Conservation (phyloP, 208 protist species). For the Trypanosoma platydactyli region DNA sequence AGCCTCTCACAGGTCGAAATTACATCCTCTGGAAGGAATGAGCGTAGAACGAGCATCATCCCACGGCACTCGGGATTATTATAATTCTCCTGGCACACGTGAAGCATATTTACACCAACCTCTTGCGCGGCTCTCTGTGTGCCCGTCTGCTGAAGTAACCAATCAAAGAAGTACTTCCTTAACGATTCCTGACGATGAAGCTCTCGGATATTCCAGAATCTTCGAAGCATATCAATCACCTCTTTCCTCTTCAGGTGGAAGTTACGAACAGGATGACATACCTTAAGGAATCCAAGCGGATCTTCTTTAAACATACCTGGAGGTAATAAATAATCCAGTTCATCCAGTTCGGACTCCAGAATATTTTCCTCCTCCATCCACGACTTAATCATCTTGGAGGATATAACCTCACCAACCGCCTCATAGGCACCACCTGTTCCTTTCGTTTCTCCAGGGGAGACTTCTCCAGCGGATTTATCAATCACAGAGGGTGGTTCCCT, state of each 20-base stretch:
- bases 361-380: slow-evolving; percentile 76
- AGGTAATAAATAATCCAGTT: slow-evolving; percentile 50
- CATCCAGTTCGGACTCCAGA: slow-evolving; percentile 60
- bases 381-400: slow-evolving; percentile 40
- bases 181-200: slow-evolving; percentile 29
- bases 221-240: slow-evolving; percentile 44
- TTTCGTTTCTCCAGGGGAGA: not conserved
- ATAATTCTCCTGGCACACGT: slow-evolving; percentile 58
- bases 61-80: slow-evolving; percentile 70
- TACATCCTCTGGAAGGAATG: slow-evolving; percentile 69
- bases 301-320: slow-evolving; percentile 49
- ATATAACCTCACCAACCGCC: not conserved
- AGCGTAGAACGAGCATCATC: slow-evolving; percentile 55
- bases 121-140: slow-evolving; percentile 36
- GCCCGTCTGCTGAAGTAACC: slow-evolving; percentile 59
- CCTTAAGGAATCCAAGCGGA: slow-evolving; percentile 62
- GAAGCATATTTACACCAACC: slow-evolving; percentile 69
- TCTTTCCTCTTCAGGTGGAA: slow-evolving; percentile 49
- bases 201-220: slow-evolving; percentile 60
- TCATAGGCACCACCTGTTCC: not conserved
- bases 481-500: not conserved
- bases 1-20: slow-evolving; percentile 43
- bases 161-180: slow-evolving; percentile 58
- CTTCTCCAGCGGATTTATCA: not conserved
- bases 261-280: slow-evolving; percentile 56